Evolutionary conservation across 2,329 filamentous ascomycete species (phyloP), one percentile per base, ranked within the genome.

Genomic region (Hypoxylon sp.): DNA sequence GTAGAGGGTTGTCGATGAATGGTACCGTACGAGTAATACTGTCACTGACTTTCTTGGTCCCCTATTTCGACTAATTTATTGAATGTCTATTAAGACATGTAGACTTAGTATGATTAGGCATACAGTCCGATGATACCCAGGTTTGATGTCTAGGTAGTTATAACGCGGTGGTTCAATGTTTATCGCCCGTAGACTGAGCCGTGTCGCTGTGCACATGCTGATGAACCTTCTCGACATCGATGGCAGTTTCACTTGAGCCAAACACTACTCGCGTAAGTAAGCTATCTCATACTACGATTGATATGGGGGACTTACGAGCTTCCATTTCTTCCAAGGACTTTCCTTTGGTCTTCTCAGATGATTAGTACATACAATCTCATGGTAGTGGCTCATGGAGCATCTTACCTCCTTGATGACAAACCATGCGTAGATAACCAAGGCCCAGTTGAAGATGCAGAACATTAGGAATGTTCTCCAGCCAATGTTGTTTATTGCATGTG

Each of bases 401-500:
- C 38, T 49, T 34, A 52, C 52, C 52, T 55, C 47, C 29, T 51
- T 52, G 8, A 56, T 45, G 12, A 56, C 26, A 26, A 49, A 27
- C 49, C 49, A 53, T 11, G 49, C 26, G n/a, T 56, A 49, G 3
- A 38, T 23, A 35, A 38, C 44, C 9, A 53, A 30, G 12, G 44
- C 34, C 53, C 44, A 56, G 12, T 49, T 53, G 16, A 56, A 49
- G 37, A 49, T 49, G 17, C 44, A 56, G 11, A 55, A 55, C 68
- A 69, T 77, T 49, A 79, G 59, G 49, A 79, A 79, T 2, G 75
- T 78, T 35, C 69, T 69, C 75, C 75, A 79, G 1, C 73, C 72
- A 3, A 79, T 70, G 11, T 75, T 75, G 1, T 66, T 63, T 21
- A 80, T 71, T 7, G 78, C 71, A 41, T 77, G 76, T 0, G 78